Base-by-base conservation (phyloP, 495 filamentous ascomycete genomes). In the Pyronema omphalodes region DNA sequence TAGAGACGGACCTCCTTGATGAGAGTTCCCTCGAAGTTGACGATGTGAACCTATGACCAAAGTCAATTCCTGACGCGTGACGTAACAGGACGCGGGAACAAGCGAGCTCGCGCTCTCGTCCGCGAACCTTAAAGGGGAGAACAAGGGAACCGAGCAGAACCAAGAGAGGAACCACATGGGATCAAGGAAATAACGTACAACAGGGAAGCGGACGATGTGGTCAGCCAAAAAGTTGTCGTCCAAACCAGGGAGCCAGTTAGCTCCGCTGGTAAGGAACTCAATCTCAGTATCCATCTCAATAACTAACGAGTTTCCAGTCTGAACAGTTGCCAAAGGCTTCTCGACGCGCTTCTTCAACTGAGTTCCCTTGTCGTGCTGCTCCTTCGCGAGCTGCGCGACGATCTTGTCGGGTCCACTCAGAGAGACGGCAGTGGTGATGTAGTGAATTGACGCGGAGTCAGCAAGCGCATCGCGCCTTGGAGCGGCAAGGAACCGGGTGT, bases 191-290 rank as follows among this genome's bases (percentile, higher is more conserved):
- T 46, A 40, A 72, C 80, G 62, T 77, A 94, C 88, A 73, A 91
- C 78, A 54, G 85, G 81, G 58, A 96, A 77, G 39, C 76, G 81
- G 45, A 85, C 85, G 58, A 77, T 77, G 57, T 81, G 81, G 67
- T 96, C 93, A 51, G 82, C 71, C 51, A 98, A 68, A 67, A 96
- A 93, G 70, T 94, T 94, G 72, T 96, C 88, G 56, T 96, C 91
- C 47, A 98, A 70, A 46, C 76, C 78, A 14, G 89, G 93, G 34
- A 98, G 77, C 70, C 88, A 98, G 44, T 83, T 76, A 40, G 88
- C 93, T 56, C 89, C 91, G 52, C 82, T 78, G 55, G 70, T 74
- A 19, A 81, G 54, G 64, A 98, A 94, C 63, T 93, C 85, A 14
- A 98, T 65, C 6, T 79, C 80, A 9, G 84, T 89, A 62, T 94